Evolutionary conservation across 1,139 yeast species (phyloP), one percentile per base, ranked within the genome.

Genomic region (Scheffersomyces segobiensis): DNA sequence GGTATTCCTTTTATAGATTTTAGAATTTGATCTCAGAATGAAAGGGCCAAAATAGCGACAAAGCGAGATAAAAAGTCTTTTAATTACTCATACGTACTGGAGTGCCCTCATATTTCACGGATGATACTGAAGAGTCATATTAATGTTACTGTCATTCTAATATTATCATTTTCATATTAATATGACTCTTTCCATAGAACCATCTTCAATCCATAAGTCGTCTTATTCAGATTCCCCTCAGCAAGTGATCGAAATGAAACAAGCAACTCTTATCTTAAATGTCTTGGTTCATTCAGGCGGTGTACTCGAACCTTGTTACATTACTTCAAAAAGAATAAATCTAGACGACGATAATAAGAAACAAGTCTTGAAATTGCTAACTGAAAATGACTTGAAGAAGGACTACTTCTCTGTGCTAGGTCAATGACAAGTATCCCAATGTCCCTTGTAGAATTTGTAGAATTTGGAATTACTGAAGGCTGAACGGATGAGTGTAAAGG

Each of bases 151-250:
- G n/a, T n/a, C n/a, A n/a, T n/a, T n/a, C n/a, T n/a, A n/a, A n/a
- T n/a, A n/a, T n/a, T n/a, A n/a, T n/a, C n/a, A n/a, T n/a, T n/a
- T n/a, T n/a, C n/a, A n/a, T n/a, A n/a, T n/a, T n/a, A n/a, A n/a
- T n/a, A n/a, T n/a, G n/a, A n/a, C n/a, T n/a, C n/a, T n/a, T n/a
- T n/a, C n/a, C n/a, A n/a, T n/a, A 59, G 60, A 10, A 57, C 50
- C 5, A 47, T 53, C n/a, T 49, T 57, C 53, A 8, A 22, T 24
- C 5, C 53, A 54, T 19, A 32, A 50, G 18, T 42, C 56, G 14
- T 46, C 54, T 20, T 60, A 62, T 52, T 60, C 61, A 4, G 59
- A 59, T 51, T 62, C 59, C 51, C 64, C 64, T 3, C 17, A 49
- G 46, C 63, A 62, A 46, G 64, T 62, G 7, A 55, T 62, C 56